Conservation (phyloP, 2,329 filamentous ascomycete species). For the Phialophora expanda region DNA sequence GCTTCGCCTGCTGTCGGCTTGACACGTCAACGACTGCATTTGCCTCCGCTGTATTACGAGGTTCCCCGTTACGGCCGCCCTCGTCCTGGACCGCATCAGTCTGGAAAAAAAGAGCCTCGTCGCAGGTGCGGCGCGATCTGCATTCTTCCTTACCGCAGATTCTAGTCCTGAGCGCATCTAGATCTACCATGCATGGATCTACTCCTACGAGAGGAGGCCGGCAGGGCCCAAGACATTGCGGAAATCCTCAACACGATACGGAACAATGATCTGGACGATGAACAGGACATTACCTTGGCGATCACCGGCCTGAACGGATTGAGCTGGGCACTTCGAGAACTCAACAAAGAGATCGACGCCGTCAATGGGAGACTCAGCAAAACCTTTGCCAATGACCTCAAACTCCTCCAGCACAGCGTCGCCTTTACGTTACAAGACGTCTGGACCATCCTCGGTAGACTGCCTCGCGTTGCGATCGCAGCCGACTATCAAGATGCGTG, state of each 20-base stretch:
- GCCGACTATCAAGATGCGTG: constrained; percentile 57
- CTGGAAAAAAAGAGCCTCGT: constrained; percentile 30
- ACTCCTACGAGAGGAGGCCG: constrained; percentile 52
- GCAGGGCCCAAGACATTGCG: constrained; percentile 60
- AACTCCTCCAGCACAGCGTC: constrained; percentile 56
- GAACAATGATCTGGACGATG: constrained; percentile 56
- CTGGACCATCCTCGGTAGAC: constrained; percentile 51
- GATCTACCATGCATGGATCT: constrained; percentile 43
- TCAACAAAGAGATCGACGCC: constrained; percentile 53
- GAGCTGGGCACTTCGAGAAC: constrained; percentile 55
- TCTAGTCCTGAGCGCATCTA: constrained; percentile 15
- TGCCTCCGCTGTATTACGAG: constrained; percentile 34
- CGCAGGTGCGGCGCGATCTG: constrained; percentile 16
- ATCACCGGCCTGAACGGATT: constrained; percentile 62
- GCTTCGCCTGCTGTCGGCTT: constrained; percentile 34
- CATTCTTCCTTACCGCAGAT: constrained; percentile 9
- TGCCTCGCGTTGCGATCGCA: constrained; percentile 42
- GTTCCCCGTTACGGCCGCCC: constrained; percentile 22
- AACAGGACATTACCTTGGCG: constrained; percentile 59
- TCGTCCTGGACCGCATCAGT: constrained; percentile 11
- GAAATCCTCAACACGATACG: constrained; percentile 58
- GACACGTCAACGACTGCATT: constrained; percentile 40
- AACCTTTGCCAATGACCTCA: constrained; percentile 53
- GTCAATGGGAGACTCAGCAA: constrained; percentile 45
- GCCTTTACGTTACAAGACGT: constrained; percentile 59